Percentiles rank a stretch among this genome's conserved stretches.
Evolutionary conservation across 768 basidiomycete genomes (phyloP).

Genomic region (Lactarius indigo): DNA sequence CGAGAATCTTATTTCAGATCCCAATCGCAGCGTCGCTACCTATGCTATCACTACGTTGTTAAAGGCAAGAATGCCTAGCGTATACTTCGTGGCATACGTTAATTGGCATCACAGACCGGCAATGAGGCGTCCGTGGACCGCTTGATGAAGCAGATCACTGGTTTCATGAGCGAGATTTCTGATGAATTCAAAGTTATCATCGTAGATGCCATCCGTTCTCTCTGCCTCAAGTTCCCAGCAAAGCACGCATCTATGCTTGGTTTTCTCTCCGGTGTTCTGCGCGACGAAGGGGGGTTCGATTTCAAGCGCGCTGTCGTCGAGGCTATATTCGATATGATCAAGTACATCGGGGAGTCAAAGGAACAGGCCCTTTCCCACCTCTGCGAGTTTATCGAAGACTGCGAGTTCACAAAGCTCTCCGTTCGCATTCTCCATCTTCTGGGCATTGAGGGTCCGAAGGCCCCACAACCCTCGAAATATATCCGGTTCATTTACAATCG

Average conservation of each 20-base stretch:
- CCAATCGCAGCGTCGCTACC: conserved; percentile 94
- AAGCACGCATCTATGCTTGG: conserved; percentile 97
- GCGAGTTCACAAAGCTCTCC: conserved; percentile 98
- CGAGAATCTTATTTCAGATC: conserved; percentile 92
- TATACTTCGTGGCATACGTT: conserved; percentile 14
- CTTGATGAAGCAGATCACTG: conserved; percentile 97
- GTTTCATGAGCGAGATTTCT: conserved; percentile 98
- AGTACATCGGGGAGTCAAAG: conserved; percentile 92
- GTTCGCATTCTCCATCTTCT: conserved; percentile 95
- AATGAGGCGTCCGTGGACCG: conserved; percentile 99
- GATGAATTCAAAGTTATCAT: conserved; percentile 99
- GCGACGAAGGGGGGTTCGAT: conserved; percentile 98
- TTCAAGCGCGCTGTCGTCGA: conserved; percentile 99
- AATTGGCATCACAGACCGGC: conserved; percentile 62
- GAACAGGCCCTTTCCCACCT: conserved; percentile 97
- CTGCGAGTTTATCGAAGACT: conserved; percentile 99
- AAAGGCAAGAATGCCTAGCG: conserved; percentile 53
- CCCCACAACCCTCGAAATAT: conserved; percentile 95
- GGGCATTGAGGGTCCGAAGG: conserved; percentile 93
- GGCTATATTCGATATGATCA: conserved; percentile 99
- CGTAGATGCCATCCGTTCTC: conserved; percentile 95
- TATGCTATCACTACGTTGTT: conserved; percentile 98
- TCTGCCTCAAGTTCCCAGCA: conserved; percentile 97
- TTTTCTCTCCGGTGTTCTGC: conserved; percentile 93
- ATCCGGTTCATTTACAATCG: conserved; percentile 99